A percentile compares a stretch with the other conserved stretches of the same genome.
phyloP scores from a whole-genome alignment of 345 rosid species.

The Xanthoceras sorbifolium region DNA sequence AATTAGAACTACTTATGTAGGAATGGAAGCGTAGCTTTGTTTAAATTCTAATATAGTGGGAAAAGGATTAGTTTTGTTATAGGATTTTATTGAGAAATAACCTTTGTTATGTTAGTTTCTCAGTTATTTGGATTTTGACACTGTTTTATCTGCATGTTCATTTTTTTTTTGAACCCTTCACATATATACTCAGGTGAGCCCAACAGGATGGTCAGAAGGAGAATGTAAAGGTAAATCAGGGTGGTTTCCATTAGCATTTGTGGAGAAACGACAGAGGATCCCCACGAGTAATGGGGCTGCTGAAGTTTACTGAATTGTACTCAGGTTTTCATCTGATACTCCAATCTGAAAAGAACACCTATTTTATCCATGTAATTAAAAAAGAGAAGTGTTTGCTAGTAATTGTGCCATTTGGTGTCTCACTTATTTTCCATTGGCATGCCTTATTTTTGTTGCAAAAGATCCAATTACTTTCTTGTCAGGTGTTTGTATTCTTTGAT shows the following conservation, averaged over 20 bases:
- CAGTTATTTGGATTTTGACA: not conserved
- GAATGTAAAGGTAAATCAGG: conserved; percentile 95
- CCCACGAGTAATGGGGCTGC: conserved; percentile 50
- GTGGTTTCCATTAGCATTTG: conserved; percentile 88
- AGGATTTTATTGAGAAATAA: no score
- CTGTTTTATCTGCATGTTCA: not conserved
- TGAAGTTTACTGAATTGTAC: conserved; percentile 44
- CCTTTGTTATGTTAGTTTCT: not conserved
- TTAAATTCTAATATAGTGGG: not conserved
- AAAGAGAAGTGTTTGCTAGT: not conserved
- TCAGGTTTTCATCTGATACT: not conserved
- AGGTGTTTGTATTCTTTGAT: conserved; percentile 1
- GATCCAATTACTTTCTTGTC: not conserved
- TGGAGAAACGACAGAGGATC: conserved; percentile 86
- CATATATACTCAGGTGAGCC: conserved; percentile 52
- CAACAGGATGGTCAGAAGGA: conserved; percentile 96
- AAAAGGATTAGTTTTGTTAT: not conserved
- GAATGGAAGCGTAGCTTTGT: not conserved
- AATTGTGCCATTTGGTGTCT: not conserved
- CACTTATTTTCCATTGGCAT: not conserved
- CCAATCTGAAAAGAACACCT: not conserved
- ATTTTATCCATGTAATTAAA: not conserved
- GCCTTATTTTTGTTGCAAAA: conserved; percentile 1
- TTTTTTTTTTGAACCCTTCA: not conserved
- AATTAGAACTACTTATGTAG: not conserved